Percentiles rank a stretch among this genome's conserved stretches.
Conservation (phyloP, 495 filamentous ascomycete species). For the Extremus antarcticus region DNA sequence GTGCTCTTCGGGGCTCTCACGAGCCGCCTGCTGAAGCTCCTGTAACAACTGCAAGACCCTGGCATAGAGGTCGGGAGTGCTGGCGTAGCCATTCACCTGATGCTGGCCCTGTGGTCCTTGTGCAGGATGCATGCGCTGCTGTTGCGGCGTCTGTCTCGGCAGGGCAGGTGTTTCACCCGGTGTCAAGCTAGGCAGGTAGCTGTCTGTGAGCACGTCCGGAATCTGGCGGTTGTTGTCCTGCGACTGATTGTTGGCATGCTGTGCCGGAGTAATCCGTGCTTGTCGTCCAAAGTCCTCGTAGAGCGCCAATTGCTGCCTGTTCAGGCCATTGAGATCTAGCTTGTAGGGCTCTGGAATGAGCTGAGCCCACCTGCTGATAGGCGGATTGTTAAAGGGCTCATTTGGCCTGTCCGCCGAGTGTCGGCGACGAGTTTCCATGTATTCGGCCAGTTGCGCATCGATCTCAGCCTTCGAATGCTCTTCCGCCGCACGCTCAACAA, state of each 20-base stretch:
- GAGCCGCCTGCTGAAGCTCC: conserved; percentile 54
- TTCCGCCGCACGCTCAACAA: conserved; percentile 90
- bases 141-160: conserved; percentile 51
- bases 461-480: conserved; percentile 88
- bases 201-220: conserved; percentile 72
- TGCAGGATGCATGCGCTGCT: conserved; percentile 41
- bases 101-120: conserved; percentile 14
- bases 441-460: conserved; percentile 72
- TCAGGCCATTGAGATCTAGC: conserved; percentile 64
- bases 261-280: conserved; percentile 45
- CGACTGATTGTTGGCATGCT: conserved; percentile 45
- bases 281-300: conserved; percentile 92
- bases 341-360: conserved; percentile 87
- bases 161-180: conserved; percentile 72
- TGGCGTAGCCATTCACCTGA: conserved; percentile 56
- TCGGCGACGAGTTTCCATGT: conserved; percentile 60
- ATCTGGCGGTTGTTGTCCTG: conserved; percentile 49
- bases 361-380: conserved; percentile 72
- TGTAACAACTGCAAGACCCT: conserved; percentile 58
- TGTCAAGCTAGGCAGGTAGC: conserved; percentile 64
- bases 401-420: conserved; percentile 60
- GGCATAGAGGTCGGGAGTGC: conserved; percentile 50
- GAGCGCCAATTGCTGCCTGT: conserved; percentile 83
- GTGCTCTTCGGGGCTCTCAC: conserved; percentile 56
- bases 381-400: conserved; percentile 74